phyloP scores from a whole-genome alignment of 2,329 filamentous ascomycete genomes.

The Aspergillus candidus region DNA sequence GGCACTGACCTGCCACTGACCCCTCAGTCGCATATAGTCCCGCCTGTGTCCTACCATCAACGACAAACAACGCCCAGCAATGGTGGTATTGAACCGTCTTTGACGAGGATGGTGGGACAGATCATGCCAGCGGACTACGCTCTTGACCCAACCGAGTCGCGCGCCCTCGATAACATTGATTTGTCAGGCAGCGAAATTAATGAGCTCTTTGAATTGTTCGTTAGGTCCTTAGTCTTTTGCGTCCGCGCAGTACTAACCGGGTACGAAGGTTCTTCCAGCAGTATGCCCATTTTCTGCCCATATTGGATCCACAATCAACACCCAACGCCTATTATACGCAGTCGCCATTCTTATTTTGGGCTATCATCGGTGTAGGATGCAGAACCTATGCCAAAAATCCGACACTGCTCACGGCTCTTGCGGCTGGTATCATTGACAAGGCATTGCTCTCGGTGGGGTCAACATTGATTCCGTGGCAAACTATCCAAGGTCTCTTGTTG shows the following conservation, averaged over 20 bases:
- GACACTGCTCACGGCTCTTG: conserved; percentile 31
- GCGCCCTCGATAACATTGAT: conserved; percentile 25
- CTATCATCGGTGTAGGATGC: conserved; percentile 43
- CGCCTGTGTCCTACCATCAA: conserved; percentile 16
- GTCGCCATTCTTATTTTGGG: conserved; percentile 79
- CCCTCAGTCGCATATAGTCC: conserved; percentile 14
- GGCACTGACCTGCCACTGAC: conserved; percentile 3
- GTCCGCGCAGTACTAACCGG: neutral
- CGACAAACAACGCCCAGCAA: conserved; percentile 17
- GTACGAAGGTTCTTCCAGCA: conserved; percentile 31
- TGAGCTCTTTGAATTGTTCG: conserved; percentile 33
- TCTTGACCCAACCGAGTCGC: conserved; percentile 21
- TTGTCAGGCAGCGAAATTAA: conserved; percentile 32
- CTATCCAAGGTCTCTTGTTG: conserved; percentile 33
- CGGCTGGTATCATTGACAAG: conserved; percentile 31
- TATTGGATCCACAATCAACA: conserved; percentile 45
- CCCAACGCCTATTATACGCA: conserved; percentile 72
- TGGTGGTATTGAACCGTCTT: conserved; percentile 2
- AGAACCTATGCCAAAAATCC: conserved; percentile 35
- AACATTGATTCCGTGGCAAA: conserved; percentile 26
- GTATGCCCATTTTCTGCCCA: conserved; percentile 34
- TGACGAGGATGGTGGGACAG: conserved; percentile 3
- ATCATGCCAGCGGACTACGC: conserved; percentile 6
- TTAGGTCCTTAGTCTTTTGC: neutral
- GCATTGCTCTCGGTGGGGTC: conserved; percentile 30